These are phyloP conservation scores for Cladosporium austrohemisphaericum DNA, from an alignment of 2,329 filamentous ascomycete species.

Conservation along the genomic window DNA sequence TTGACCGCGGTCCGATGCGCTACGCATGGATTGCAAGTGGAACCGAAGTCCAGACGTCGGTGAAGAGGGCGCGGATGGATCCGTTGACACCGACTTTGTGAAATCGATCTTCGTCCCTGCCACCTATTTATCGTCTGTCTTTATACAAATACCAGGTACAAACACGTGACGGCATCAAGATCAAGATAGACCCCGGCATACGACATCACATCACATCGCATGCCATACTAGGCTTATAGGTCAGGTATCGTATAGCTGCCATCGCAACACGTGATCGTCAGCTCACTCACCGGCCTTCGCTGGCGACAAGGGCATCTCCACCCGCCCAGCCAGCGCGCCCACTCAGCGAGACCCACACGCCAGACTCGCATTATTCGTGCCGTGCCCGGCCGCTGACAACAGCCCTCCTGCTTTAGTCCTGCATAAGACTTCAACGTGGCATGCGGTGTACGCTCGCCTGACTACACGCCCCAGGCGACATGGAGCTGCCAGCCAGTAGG, in stretches of 20 bases:
- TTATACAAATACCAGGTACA: no score
- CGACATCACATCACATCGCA: background rate
- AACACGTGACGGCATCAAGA: no score
- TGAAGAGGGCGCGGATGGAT: background rate
- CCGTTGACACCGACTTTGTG: conserved; percentile 9
- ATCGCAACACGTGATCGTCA: conserved; percentile 1
- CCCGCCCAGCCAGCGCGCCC: conserved; percentile 4
- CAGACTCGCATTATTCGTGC: conserved; percentile 11
- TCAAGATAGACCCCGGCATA: background rate
- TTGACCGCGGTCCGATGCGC: no score
- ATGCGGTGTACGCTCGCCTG: conserved; percentile 26
- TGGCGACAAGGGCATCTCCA: background rate
- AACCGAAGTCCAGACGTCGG: background rate
- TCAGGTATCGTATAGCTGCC: background rate
- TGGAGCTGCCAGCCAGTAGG: conserved; percentile 21
- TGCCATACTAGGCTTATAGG: no score
- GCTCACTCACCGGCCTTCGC: background rate
- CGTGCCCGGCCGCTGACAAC: conserved; percentile 23
- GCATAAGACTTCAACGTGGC: conserved; percentile 27
- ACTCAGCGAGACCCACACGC: conserved; percentile 3
- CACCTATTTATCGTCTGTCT: no score
- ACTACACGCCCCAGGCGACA: conserved; percentile 16
- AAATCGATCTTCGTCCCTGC: background rate
- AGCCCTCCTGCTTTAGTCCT: conserved; percentile 22
- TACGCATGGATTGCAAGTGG: no score